phyloP scores from a whole-genome alignment of 495 filamentous ascomycete genomes.

The Xylaria cubensis region DNA sequence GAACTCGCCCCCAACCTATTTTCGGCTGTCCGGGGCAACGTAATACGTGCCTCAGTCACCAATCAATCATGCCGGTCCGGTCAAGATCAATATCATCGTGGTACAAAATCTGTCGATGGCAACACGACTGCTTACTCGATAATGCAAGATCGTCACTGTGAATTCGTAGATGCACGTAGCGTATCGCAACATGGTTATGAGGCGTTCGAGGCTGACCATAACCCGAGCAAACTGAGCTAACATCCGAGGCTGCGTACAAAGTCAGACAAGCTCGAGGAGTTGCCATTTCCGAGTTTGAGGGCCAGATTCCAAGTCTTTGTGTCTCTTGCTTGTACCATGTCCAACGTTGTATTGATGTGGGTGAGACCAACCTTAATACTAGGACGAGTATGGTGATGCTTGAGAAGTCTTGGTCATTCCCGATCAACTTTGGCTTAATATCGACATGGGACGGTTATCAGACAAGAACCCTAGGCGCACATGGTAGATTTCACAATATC shows the following conservation, averaged over 20 bases:
- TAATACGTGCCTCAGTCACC: neutral
- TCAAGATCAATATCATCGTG: neutral
- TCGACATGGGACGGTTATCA: slow-evolving; percentile 4
- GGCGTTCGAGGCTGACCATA: neutral
- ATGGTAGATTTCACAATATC: neutral
- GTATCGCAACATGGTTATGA: neutral
- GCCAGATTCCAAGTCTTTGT: neutral
- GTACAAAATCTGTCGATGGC: neutral
- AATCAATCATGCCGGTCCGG: neutral
- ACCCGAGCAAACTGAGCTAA: neutral
- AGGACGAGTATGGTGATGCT: neutral
- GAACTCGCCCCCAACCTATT: slow-evolving; percentile 27
- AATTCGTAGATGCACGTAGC: neutral
- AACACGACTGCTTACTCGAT: neutral
- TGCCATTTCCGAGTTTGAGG: neutral
- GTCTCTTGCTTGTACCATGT: neutral
- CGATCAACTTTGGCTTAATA: neutral
- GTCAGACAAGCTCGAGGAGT: neutral
- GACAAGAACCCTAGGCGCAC: neutral
- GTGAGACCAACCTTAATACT: neutral
- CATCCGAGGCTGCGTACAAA: neutral
- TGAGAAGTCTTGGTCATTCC: neutral
- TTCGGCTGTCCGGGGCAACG: slow-evolving; percentile 11
- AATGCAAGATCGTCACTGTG: neutral
- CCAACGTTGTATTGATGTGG: slow-evolving; percentile 17